Conservation (phyloP, 2,329 filamentous ascomycete species). For the Neonectria coccinea region DNA sequence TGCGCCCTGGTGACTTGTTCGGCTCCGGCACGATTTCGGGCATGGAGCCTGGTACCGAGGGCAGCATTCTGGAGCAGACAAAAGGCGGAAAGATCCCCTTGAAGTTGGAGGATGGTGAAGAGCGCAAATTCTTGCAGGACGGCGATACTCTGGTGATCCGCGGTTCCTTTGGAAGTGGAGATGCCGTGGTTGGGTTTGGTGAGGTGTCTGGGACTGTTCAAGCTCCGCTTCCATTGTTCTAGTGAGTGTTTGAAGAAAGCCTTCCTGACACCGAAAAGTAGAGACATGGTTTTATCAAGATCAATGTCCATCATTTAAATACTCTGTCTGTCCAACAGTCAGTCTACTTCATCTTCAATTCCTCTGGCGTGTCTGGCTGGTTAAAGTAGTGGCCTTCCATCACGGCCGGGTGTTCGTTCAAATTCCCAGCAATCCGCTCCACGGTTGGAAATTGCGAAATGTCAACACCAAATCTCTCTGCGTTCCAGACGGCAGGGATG, state of each 20-base stretch:
- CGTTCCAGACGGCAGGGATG: constrained; percentile 69
- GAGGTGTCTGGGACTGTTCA: constrained; percentile 74
- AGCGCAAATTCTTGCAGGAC: constrained; percentile 78
- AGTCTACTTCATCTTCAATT: constrained; percentile 39
- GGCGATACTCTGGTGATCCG: constrained; percentile 76
- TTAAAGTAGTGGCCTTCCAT: constrained; percentile 63
- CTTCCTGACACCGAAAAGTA: neutral
- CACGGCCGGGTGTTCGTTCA: constrained; percentile 64
- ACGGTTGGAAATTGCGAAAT: constrained; percentile 62
- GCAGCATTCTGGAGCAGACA: constrained; percentile 79
- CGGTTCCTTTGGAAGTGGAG: constrained; percentile 74
- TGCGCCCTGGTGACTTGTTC: constrained; percentile 79
- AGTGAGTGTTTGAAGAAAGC: constrained; percentile 9
- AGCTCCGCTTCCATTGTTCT: constrained; percentile 48
- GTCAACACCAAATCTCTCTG: constrained; percentile 66
- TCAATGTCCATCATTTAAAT: neutral
- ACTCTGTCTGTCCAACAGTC: neutral
- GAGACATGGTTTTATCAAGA: constrained; percentile 4
- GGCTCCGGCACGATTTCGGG: constrained; percentile 83
- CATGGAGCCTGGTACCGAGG: constrained; percentile 70
- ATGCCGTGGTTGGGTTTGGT: constrained; percentile 80
- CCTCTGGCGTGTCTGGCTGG: constrained; percentile 62
- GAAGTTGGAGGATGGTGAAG: constrained; percentile 71
- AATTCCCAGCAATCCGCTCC: constrained; percentile 55
- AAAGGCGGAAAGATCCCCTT: constrained; percentile 75